phyloP scores from a whole-genome alignment of 1,284 basidiomycete genomes.

The Chiua sp. region DNA sequence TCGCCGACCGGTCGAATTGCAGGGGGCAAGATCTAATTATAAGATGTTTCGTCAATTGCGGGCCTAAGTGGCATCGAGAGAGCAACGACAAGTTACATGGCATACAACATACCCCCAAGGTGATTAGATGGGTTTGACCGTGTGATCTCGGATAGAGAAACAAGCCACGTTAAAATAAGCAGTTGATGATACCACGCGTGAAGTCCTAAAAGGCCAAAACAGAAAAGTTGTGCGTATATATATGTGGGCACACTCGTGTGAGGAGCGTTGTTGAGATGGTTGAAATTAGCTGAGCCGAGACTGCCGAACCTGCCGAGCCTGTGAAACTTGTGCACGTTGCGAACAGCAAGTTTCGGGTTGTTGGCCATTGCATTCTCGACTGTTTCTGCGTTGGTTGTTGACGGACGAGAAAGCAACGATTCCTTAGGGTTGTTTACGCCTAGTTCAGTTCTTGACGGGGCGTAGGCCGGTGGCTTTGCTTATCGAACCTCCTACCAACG shows the following conservation, averaged over 20 bases:
- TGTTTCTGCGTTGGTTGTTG: conserved; percentile 41
- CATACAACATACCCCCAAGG: too few relatives aligned
- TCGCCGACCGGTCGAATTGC: too few relatives aligned
- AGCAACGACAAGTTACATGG: too few relatives aligned
- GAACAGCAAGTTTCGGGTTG: conserved; percentile 27
- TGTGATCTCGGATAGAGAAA: too few relatives aligned
- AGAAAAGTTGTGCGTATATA: too few relatives aligned
- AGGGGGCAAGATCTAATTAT: background rate
- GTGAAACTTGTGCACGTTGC: conserved; percentile 33
- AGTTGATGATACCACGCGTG: too few relatives aligned
- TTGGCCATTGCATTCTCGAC: conserved; percentile 32
- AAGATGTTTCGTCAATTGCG: too few relatives aligned
- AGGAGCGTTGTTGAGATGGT: conserved; percentile 21
- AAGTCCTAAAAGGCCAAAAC: too few relatives aligned
- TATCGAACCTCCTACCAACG: conserved; percentile 42
- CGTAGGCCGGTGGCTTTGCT: conserved; percentile 40
- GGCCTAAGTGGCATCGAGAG: too few relatives aligned
- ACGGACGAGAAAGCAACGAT: conserved; percentile 38
- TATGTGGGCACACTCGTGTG: too few relatives aligned
- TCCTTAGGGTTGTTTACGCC: conserved; percentile 33
- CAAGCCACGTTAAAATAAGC: too few relatives aligned
- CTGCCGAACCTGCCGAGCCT: conserved; percentile 31
- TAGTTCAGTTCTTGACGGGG: conserved; percentile 29
- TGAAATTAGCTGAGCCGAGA: conserved; percentile 15
- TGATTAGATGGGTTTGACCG: too few relatives aligned